phyloP scores from a whole-genome alignment of 2,329 filamentous ascomycete species.

The Alternaria solani region DNA sequence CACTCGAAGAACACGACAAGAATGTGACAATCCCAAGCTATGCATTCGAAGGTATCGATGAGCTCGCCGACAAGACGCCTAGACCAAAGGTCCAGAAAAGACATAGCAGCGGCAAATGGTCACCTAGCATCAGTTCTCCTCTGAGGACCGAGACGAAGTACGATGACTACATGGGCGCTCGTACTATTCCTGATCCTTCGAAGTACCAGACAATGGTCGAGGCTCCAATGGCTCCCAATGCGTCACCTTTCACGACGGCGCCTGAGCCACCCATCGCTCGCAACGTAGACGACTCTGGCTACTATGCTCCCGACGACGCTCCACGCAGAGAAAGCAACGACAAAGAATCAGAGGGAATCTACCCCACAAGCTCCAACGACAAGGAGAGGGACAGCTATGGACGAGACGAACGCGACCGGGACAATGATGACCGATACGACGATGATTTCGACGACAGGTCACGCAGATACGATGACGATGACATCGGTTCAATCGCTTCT shows the following conservation, averaged over 20 bases:
- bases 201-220: slow-evolving; percentile 27
- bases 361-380: slow-evolving; percentile 45
- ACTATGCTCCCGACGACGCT: slow-evolving; percentile 44
- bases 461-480: slow-evolving; percentile 27
- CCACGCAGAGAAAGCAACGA: slow-evolving; percentile 26
- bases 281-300: slow-evolving; percentile 42
- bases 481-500: slow-evolving; percentile 34
- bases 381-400: slow-evolving; percentile 33
- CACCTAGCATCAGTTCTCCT: slow-evolving; percentile 54
- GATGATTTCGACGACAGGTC: slow-evolving; percentile 21
- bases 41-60: slow-evolving; percentile 46
- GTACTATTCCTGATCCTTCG: slow-evolving; percentile 9
- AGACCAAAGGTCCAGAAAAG: slow-evolving; percentile 60
- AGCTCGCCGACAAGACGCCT: slow-evolving; percentile 50
- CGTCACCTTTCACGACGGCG: slow-evolving; percentile 22
- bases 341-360: slow-evolving; percentile 47
- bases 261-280: slow-evolving; percentile 25
- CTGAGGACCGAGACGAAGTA: slow-evolving; percentile 55
- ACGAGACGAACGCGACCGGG: slow-evolving; percentile 23
- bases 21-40: slow-evolving; percentile 41
- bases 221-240: slow-evolving; percentile 24
- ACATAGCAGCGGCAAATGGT: slow-evolving; percentile 52
- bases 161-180: slow-evolving; percentile 53
- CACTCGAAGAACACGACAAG: slow-evolving; percentile 24
- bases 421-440: slow-evolving; percentile 19